Percentiles rank a stretch among this genome's conserved stretches.
phyloP scores from a whole-genome alignment of 2,329 filamentous ascomycete genomes.

The Fusarium solani-melongenae region DNA sequence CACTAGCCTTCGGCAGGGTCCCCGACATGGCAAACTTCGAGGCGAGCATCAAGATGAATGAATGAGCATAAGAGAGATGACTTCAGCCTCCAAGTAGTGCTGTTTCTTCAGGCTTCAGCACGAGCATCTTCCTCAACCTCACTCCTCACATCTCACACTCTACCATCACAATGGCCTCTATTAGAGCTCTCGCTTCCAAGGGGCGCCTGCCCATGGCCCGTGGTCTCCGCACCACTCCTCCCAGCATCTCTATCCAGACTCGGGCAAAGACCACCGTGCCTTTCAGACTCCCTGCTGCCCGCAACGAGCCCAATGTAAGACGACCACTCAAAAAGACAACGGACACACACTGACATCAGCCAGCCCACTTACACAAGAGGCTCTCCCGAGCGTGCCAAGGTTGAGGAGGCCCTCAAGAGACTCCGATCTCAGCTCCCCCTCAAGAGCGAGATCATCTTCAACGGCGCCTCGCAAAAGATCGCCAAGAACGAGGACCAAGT shows the following conservation, averaged over 20 bases:
- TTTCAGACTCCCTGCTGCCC: conserved; percentile 46
- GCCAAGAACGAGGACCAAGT: conserved; percentile 44
- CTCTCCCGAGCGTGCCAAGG: conserved; percentile 45
- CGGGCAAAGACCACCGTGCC: conserved; percentile 43
- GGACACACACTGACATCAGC: not conserved
- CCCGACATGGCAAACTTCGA: conserved; percentile 13
- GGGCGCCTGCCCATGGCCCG: conserved; percentile 32
- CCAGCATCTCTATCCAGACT: conserved; percentile 30
- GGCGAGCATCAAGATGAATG: not conserved
- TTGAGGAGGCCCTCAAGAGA: conserved; percentile 45
- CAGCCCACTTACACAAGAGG: conserved; percentile 46
- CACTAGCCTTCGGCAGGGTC: conserved; percentile 17
- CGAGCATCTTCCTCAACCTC: not conserved
- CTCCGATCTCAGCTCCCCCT: conserved; percentile 47
- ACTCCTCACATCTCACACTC: not conserved
- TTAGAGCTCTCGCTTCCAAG: conserved; percentile 32
- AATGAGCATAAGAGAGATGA: conserved; percentile 34
- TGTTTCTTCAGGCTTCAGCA: conserved; percentile 8
- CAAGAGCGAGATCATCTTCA: conserved; percentile 47
- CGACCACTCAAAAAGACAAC: accelerated
- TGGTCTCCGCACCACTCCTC: conserved; percentile 16
- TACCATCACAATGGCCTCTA: conserved; percentile 30
- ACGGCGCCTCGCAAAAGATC: conserved; percentile 43
- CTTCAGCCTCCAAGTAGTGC: conserved; percentile 6
- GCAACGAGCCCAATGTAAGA: conserved; percentile 49